Evolutionary conservation across 2,329 filamentous ascomycete genomes (phyloP), one percentile per base, ranked within the genome.

Genomic region (Scopulariopsis brevicaulis): DNA sequence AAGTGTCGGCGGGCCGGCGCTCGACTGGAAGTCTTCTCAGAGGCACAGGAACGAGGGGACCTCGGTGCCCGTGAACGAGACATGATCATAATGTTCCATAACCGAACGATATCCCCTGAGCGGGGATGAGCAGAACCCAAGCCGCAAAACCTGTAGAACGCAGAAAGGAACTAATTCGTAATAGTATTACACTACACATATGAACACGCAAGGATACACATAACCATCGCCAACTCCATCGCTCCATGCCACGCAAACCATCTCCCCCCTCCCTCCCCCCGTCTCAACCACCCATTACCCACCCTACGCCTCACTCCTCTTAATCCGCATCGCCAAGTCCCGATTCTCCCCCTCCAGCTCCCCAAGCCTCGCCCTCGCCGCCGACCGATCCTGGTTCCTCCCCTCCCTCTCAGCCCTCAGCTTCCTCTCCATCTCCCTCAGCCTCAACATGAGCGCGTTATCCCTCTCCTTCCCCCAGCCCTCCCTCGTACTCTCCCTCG

Each of bases 361-460:
- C 59, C 90, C 86, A 0, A 96, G 73, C 56, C 93, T 77, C 73
- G 91, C 87, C 58, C 89, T 77, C 32, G 93, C 93, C 25, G 90
- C 91, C 54, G 82, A 87, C 3, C 94, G 83, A 72, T 99, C 94
- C 59, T 96, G 76, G 57, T 95, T 76, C 52, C 94, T 77, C 1
- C 86, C 91, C 71, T 97, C 94, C 15, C 94, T 77, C 73, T 99
- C 94, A 53, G 89, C 85, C 70, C 96, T 96, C 20, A 99, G 77
- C 64, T 95, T 84, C 63, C 86, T 81, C 75, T 99, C 94, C 64
- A 97, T 76, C 68, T 97, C 92, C 59, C 90, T 84, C 37, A 97
- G 77, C 7, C 94, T 77, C 62, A 96, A 82, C 62, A 95, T 84
- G 90, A 90, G 96, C 63, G 87, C 83, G 63, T 89, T 86, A 64